These are phyloP conservation scores for Fusarium begoniae DNA, from an alignment of 2,329 filamentous ascomycete species.

Conservation along the genomic window DNA sequence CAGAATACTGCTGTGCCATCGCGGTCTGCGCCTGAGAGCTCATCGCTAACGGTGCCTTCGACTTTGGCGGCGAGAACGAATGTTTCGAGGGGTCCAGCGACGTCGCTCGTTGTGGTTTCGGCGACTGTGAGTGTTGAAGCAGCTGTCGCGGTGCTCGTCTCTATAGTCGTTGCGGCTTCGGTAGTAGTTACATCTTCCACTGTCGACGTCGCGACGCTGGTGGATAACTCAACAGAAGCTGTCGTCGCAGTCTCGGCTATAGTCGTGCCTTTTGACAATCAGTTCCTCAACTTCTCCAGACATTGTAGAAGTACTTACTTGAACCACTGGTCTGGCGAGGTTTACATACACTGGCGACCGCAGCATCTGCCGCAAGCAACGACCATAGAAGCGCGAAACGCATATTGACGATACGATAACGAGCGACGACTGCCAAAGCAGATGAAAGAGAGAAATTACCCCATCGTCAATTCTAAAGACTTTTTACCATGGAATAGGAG, in stretches of 20 bases:
- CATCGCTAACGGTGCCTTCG: not conserved
- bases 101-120: not conserved
- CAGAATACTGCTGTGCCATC: not conserved
- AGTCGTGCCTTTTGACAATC: not conserved
- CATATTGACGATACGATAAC: not conserved
- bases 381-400: not conserved
- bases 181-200: not conserved
- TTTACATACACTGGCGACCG: not conserved
- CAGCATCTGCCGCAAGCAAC: not conserved
- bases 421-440: not conserved
- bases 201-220: not conserved
- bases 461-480: not conserved
- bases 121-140: not conserved
- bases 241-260: not conserved
- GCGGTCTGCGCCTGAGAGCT: not conserved
- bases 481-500: not conserved
- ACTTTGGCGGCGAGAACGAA: not conserved
- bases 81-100: not conserved
- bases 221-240: not conserved
- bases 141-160: not conserved
- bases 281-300: rapidly evolving
- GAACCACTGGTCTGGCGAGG: not conserved
- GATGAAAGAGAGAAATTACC: rapidly evolving
- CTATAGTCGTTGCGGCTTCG: no score
- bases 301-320: not conserved